A percentile compares a stretch with the other conserved stretches of the same genome.
phyloP scores from a whole-genome alignment of 257 asterid genomes.

The Capsicum baccatum region DNA sequence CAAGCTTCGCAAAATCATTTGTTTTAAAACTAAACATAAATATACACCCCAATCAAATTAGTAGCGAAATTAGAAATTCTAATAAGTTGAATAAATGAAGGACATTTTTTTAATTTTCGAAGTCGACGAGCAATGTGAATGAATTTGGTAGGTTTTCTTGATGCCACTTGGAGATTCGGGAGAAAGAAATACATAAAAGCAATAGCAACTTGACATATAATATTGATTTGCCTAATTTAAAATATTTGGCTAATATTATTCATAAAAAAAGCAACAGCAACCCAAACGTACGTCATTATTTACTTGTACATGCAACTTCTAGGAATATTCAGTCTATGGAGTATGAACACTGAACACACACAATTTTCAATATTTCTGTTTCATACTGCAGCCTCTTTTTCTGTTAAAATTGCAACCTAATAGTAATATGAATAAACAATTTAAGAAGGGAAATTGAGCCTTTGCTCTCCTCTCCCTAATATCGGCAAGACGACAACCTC shows the following conservation, averaged over 20 bases:
- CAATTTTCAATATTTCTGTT: background rate
- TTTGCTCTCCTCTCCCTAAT: background rate
- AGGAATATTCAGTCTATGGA: background rate
- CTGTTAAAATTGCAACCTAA: background rate
- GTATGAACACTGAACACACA: background rate
- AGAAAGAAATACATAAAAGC: background rate
- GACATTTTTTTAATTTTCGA: background rate
- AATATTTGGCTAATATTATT: background rate
- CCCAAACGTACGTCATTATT: background rate
- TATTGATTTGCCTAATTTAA: background rate
- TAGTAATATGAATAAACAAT: background rate
- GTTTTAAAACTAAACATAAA: background rate
- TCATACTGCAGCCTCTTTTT: background rate
- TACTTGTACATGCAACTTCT: background rate
- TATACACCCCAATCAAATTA: background rate
- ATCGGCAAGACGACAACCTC: background rate
- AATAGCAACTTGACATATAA: background rate
- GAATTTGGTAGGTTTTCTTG: background rate
- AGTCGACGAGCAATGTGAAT: background rate
- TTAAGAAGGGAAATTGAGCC: background rate
- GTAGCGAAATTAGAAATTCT: background rate
- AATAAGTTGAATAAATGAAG: background rate
- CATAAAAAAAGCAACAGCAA: background rate
- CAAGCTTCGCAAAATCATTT: background rate
- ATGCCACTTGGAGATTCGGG: background rate